Conservation (phyloP, 1,284 basidiomycete species). For the Moesziomyces parantarcticus region DNA sequence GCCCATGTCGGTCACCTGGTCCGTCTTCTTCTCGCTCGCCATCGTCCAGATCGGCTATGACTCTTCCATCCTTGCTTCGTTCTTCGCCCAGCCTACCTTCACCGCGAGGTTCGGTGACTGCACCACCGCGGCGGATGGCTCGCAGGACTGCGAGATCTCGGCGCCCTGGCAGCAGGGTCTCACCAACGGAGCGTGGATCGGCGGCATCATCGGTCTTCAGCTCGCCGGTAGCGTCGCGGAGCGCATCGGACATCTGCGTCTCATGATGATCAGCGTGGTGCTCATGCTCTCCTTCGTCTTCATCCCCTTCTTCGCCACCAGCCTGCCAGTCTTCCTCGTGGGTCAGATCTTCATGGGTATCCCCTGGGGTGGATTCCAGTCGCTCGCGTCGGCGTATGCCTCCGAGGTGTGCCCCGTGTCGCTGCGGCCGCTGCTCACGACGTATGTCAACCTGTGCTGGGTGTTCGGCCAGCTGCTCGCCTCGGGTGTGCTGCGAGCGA, state of each 20-base stretch:
- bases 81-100: slow-evolving; percentile 69
- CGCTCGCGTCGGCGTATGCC: slow-evolving; percentile 71
- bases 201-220: slow-evolving; percentile 49
- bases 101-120: slow-evolving; percentile 61
- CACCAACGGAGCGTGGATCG: slow-evolving; percentile 41
- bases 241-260: slow-evolving; percentile 32
- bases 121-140: slow-evolving; percentile 43
- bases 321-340: slow-evolving; percentile 67
- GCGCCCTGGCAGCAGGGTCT: slow-evolving; percentile 71
- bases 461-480: slow-evolving; percentile 68
- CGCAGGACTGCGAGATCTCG: slow-evolving; percentile 68
- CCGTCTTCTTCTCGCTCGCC: slow-evolving; percentile 69
- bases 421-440: slow-evolving; percentile 71
- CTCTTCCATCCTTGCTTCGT: slow-evolving; percentile 53
- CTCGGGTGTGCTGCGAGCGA: slow-evolving; percentile 69
- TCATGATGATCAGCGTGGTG: slow-evolving; percentile 50
- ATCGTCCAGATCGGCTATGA: slow-evolving; percentile 69
- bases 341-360: slow-evolving; percentile 69
- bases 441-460: slow-evolving; percentile 72
- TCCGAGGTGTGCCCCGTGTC: slow-evolving; percentile 71
- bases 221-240: slow-evolving; percentile 40
- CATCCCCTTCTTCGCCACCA: slow-evolving; percentile 69
- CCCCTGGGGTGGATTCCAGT: slow-evolving; percentile 70
- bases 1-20: slow-evolving; percentile 70
- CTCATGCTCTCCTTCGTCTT: slow-evolving; percentile 61